Evolutionary conservation across 495 filamentous ascomycete genomes (phyloP), one percentile per base, ranked within the genome.

Genomic region (Ascobolus immersus): DNA sequence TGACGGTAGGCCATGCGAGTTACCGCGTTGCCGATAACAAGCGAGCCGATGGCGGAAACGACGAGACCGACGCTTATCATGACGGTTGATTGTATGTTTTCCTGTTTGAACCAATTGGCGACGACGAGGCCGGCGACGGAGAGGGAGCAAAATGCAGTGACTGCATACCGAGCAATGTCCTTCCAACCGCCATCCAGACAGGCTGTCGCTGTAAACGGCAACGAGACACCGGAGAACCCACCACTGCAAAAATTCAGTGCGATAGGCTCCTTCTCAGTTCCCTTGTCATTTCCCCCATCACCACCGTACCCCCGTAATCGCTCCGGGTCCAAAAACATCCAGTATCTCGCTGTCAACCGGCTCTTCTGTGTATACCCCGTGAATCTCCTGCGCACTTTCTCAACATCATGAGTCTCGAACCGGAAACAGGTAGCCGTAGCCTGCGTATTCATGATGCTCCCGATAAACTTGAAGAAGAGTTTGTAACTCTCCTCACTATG

Each of bases 1-100:
- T 27, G 12, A 9, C 38, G 35, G 1, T 33, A 2, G 2, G 39
- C 37, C 2, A 35, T 35, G 2, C 14, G 12, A 11, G 37, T 35
- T 1, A 41, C 39, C 11, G 27, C 18, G 29, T 29, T 23, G 2
- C 35, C 39, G 5, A 35, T 41, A 8, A 38, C 22, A 34, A 34
- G 38, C 6, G 35, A 41, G 19, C 39, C 35, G 5, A 23, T 30
- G 13, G 29, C 18, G 23, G 35, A 39, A 4, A 41, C 18, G 5
- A 25, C 18, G 4, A 41, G 17, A 0, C 35, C 39, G 2, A 20
- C 22, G 8, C 21, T 25, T 2, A 41, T 30, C 9, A 38, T 21
- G 1, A 11, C 28, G 10, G 21, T 25, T 21, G 17, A 28, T 1
- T 12, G 20, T 4, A 5, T 4, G 15, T 39, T 25, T 6, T 8